Evolutionary conservation across 345 rosid genomes (phyloP).

Genomic region (Ceriops zippeliana): DNA sequence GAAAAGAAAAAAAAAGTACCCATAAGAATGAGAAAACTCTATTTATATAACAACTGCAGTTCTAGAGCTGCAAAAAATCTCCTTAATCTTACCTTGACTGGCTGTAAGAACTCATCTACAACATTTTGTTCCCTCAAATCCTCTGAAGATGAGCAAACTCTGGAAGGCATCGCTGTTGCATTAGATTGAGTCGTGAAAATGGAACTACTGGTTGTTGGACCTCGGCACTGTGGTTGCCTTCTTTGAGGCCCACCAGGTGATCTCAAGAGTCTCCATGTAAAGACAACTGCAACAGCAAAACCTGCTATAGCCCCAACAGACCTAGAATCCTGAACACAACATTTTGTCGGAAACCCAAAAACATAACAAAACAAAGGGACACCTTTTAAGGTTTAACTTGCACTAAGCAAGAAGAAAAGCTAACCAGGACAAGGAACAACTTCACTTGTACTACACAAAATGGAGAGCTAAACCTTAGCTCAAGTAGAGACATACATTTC

Average conservation of each 20-base stretch:
- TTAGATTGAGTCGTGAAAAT: conserved; percentile 40
- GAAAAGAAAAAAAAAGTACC: conserved; percentile 5
- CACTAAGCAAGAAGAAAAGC: too few relatives aligned
- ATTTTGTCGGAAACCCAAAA: too few relatives aligned
- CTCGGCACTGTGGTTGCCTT: conserved; percentile 73
- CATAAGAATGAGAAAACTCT: conserved; percentile 2
- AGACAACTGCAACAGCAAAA: conserved; percentile 83
- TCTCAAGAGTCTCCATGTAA: conserved; percentile 75
- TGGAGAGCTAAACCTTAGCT: too few relatives aligned
- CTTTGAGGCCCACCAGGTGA: conserved; percentile 57
- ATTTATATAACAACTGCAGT: neutral
- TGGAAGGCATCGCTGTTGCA: conserved; percentile 36
- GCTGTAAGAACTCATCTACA: conserved; percentile 78
- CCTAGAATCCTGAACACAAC: conserved; percentile 55
- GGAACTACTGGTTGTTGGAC: conserved; percentile 46
- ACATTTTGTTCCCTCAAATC: conserved; percentile 62
- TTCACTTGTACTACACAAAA: too few relatives aligned
- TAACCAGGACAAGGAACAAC: too few relatives aligned
- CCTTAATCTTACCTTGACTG: conserved; percentile 45
- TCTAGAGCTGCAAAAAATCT: neutral
- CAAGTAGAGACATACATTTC: too few relatives aligned
- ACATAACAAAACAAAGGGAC: too few relatives aligned
- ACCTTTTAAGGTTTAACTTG: too few relatives aligned
- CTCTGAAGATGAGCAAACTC: conserved; percentile 45
- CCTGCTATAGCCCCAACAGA: conserved; percentile 95